A percentile compares a stretch with the other conserved stretches of the same genome.
These are phyloP conservation scores for Pseudogymnoascus sp. DNA, from an alignment of 2,329 filamentous ascomycete species.

Conservation along the genomic window DNA sequence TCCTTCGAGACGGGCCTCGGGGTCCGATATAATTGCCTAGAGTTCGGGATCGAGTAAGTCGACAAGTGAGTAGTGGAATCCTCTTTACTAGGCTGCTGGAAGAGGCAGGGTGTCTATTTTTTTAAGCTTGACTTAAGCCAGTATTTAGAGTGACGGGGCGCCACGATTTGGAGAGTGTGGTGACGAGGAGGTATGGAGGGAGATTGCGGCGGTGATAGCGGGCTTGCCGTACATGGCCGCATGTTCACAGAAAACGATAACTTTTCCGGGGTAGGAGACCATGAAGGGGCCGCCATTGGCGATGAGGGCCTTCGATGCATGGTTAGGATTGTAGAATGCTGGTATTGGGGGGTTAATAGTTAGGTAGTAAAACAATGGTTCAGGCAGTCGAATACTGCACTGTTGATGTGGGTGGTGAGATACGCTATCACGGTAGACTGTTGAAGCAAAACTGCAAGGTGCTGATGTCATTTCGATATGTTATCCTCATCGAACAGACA, in stretches of 20 bases:
- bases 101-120: constrained; percentile 82
- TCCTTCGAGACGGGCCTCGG: constrained; percentile 58
- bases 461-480: not conserved
- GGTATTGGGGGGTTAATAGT: not conserved
- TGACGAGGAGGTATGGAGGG: constrained; percentile 94
- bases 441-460: not conserved
- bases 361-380: not conserved
- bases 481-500: not conserved
- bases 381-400: not conserved
- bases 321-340: not conserved
- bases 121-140: constrained; percentile 81
- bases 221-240: constrained; percentile 96
- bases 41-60: constrained; percentile 78
- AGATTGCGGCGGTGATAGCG: constrained; percentile 90
- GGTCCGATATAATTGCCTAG: constrained; percentile 69
- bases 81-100: constrained; percentile 74
- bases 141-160: constrained; percentile 81
- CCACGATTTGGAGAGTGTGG: constrained; percentile 87
- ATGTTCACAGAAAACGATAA: constrained; percentile 97
- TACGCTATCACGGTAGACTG: not conserved
- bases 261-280: constrained; percentile 95
- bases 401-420: not conserved
- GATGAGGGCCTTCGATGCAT: constrained; percentile 46
- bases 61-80: constrained; percentile 80
- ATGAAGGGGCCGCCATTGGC: constrained; percentile 83